Evolutionary conservation across 78 protist species (phyloP).

Genomic region (Dictyostelium intermedium): DNA sequence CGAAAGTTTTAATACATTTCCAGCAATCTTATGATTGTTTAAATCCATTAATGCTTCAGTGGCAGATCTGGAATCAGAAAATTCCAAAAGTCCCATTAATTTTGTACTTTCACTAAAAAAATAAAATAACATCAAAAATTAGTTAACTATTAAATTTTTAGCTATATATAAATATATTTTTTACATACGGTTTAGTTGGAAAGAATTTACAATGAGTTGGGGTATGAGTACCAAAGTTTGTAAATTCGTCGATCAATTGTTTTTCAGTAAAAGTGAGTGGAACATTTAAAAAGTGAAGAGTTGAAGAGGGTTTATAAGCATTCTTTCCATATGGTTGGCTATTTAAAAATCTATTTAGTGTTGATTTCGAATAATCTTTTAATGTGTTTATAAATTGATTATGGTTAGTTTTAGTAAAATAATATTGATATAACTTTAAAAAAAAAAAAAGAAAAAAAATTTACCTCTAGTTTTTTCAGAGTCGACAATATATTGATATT

Average conservation of each 20-base stretch:
- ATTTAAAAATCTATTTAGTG: slow-evolving; percentile 48
- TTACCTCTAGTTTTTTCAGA: slow-evolving; percentile 72
- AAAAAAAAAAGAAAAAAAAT: background rate
- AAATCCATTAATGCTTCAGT: slow-evolving; percentile 64
- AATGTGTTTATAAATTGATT: background rate
- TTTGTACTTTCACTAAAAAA: slow-evolving; percentile 9
- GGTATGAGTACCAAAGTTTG: slow-evolving; percentile 1
- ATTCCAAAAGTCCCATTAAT: slow-evolving; percentile 63
- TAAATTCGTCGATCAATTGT: slow-evolving; percentile 30
- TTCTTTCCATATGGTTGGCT: slow-evolving; percentile 22
- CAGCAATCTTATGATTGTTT: slow-evolving; percentile 15
- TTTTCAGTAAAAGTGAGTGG: slow-evolving; percentile 55
- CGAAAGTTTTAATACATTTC: slow-evolving; percentile 47
- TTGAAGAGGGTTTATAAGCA: slow-evolving; percentile 67
- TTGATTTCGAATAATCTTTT: slow-evolving; percentile 53
- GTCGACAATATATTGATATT: slow-evolving; percentile 45
- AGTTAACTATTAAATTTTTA: too few relatives aligned
- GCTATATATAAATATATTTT: background rate
- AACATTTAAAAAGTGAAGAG: slow-evolving; percentile 71
- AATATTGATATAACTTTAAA: background rate
- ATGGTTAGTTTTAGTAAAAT: background rate
- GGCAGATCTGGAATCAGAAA: slow-evolving; percentile 39
- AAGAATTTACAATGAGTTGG: slow-evolving; percentile 75
- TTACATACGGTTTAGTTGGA: slow-evolving; percentile 49
- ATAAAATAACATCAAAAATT: too few relatives aligned